Evolutionary conservation across 768 basidiomycete species (phyloP).

Genomic region (Serendipita sp.): DNA sequence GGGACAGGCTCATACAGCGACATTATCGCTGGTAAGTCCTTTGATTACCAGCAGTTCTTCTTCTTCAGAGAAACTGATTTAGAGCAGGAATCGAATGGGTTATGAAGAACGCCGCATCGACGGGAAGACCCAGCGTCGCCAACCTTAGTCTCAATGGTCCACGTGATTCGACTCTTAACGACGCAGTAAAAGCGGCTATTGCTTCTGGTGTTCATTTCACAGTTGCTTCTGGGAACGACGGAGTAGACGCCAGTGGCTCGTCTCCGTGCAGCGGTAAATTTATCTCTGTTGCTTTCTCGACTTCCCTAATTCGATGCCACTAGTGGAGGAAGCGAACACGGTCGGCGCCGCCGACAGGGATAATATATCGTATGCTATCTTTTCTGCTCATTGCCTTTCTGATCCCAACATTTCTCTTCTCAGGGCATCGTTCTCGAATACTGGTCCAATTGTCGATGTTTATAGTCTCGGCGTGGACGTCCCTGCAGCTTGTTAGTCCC

Average conservation of each 20-base stretch:
- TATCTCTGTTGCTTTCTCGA: neutral
- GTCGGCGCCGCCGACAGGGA: constrained; percentile 23
- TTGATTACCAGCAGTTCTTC: neutral
- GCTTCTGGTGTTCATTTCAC: constrained; percentile 21
- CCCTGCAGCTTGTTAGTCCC: neutral
- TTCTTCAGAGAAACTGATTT: neutral
- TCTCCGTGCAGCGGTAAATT: constrained; percentile 23
- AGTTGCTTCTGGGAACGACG: constrained; percentile 25
- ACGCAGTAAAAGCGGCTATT: constrained; percentile 22
- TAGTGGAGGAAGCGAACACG: constrained; percentile 22
- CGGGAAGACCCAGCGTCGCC: constrained; percentile 9
- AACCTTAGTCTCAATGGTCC: constrained; percentile 1
- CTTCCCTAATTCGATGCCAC: neutral
- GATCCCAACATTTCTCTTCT: constrained; percentile 14
- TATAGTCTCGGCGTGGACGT: constrained; percentile 1
- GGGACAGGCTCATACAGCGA: neutral
- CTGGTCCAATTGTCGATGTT: constrained; percentile 27
- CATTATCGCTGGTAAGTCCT: neutral
- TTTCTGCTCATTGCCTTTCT: neutral
- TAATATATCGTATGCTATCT: neutral
- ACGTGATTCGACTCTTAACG: constrained; percentile 18
- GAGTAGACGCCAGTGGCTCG: constrained; percentile 19
- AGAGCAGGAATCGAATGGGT: constrained; percentile 22
- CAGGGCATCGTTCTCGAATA: constrained; percentile 27
- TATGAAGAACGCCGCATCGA: constrained; percentile 11